Conservation (phyloP, 495 filamentous ascomycete genomes). For the Neurospora discreta region DNA sequence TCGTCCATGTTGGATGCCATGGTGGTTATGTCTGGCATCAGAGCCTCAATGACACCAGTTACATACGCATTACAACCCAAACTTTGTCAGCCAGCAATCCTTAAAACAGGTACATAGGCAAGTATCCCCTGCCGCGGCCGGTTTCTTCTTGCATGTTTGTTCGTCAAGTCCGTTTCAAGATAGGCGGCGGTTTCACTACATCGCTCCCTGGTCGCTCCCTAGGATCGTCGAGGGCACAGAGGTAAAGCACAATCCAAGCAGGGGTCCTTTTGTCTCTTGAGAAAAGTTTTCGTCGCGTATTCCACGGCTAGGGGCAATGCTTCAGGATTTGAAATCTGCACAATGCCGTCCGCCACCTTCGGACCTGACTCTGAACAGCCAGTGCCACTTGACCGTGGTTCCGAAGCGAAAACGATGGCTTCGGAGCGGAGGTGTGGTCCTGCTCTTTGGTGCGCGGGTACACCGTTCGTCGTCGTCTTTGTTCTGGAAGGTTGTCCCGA, state of each 20-base stretch:
- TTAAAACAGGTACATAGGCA: background rate
- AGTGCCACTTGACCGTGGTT: background rate
- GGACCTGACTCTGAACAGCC: background rate
- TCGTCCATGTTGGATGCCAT: background rate
- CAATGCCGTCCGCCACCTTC: background rate
- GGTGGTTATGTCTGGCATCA: background rate
- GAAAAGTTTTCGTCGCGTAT: background rate
- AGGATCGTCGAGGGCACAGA: background rate
- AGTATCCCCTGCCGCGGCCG: background rate
- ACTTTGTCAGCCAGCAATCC: background rate
- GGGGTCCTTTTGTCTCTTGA: background rate
- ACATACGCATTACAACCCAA: background rate
- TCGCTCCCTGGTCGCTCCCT: background rate
- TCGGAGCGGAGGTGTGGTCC: background rate
- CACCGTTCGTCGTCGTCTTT: background rate
- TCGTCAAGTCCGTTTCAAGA: background rate
- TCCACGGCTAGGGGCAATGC: background rate
- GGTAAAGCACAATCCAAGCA: background rate
- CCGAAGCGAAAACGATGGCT: background rate
- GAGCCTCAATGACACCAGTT: background rate
- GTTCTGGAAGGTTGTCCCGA: background rate
- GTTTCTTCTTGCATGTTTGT: background rate
- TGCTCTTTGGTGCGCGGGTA: background rate
- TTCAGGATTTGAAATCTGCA: background rate
- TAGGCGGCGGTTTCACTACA: background rate